These are phyloP conservation scores for Paradendryphiella salina DNA, from an alignment of 2,329 filamentous ascomycete genomes.

Conservation along the genomic window DNA sequence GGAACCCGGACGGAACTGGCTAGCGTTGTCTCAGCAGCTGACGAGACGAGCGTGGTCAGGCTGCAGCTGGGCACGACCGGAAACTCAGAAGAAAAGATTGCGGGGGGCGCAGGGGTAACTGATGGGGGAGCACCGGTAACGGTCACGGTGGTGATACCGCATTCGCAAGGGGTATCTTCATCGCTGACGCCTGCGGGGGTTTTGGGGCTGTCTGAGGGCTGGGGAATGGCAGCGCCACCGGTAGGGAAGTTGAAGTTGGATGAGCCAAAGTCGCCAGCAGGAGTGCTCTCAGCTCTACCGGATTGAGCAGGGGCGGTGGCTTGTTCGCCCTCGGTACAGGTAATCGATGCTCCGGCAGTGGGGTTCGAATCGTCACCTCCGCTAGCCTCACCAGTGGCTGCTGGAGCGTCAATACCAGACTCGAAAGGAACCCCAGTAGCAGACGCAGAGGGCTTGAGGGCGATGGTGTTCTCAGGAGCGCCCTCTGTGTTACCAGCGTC, in stretches of 20 bases:
- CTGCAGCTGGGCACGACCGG: conserved; percentile 18
- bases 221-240: too few species aligned
- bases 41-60: conserved; percentile 12
- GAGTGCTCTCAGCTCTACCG: conserved; percentile 7
- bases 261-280: neutral
- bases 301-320: too few species aligned
- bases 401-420: conserved; percentile 30
- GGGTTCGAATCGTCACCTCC: neutral
- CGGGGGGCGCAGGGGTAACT: conserved; percentile 18
- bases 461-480: conserved; percentile 32
- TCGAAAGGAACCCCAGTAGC: conserved; percentile 32
- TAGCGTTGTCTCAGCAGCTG: neutral
- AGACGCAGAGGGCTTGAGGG: conserved; percentile 34
- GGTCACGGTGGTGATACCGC: conserved; percentile 35
- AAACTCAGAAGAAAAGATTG: conserved; percentile 17
- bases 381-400: conserved; percentile 14
- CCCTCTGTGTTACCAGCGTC: conserved; percentile 41
- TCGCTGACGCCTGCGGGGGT: neutral
- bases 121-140: conserved; percentile 36
- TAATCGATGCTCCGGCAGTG: too few species aligned
- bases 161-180: conserved; percentile 25
- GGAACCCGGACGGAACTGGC: neutral
- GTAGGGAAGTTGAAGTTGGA: too few species aligned
- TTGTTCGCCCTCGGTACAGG: too few species aligned
- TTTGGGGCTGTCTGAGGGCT: too few species aligned